Percentiles rank a stretch among this genome's conserved stretches.
These are phyloP conservation scores for Phytophthora sansomeana DNA, from an alignment of 352 stramenopile genomes.

Conservation along the genomic window DNA sequence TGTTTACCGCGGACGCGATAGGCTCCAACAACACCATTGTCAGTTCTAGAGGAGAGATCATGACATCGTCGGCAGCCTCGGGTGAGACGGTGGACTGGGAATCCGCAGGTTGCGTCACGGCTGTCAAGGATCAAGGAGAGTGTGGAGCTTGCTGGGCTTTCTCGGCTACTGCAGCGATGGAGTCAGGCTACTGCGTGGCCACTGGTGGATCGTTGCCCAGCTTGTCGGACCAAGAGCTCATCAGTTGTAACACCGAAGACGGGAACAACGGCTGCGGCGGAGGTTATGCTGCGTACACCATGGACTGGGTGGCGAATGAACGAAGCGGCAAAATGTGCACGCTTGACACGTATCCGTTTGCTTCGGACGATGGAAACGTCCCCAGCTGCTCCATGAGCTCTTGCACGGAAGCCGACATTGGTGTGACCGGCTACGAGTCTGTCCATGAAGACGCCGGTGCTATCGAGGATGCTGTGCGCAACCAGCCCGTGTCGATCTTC, in stretches of 20 bases:
- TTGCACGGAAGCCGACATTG: conserved; percentile 56
- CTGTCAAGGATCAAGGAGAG: conserved; percentile 59
- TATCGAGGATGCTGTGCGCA: conserved; percentile 56
- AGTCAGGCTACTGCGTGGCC: conserved; percentile 58
- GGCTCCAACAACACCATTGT: conserved; percentile 11
- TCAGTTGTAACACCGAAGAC: conserved; percentile 66
- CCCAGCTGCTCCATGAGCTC: conserved; percentile 40
- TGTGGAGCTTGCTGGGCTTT: conserved; percentile 72
- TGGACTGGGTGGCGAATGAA: conserved; percentile 62
- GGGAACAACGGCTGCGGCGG: conserved; percentile 64
- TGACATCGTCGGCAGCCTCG: conserved; percentile 45
- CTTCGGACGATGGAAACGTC: conserved; percentile 43
- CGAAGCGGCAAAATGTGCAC: conserved; percentile 62
- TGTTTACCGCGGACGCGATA: conserved; percentile 40
- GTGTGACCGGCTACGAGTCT: conserved; percentile 58
- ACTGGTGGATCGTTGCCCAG: conserved; percentile 44
- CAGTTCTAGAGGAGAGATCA: conserved; percentile 35
- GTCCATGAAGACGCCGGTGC: conserved; percentile 45
- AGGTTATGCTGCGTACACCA: conserved; percentile 66
- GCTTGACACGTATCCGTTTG: conserved; percentile 61
- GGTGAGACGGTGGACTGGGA: conserved; percentile 79
- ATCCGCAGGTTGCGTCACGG: conserved; percentile 75
- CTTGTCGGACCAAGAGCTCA: conserved; percentile 74
- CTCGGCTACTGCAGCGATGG: conserved; percentile 64
- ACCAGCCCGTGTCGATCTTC: conserved; percentile 63